Evolutionary conservation across 2,329 filamentous ascomycete genomes (phyloP), one percentile per base, ranked within the genome.

Genomic region (Myriosclerotinia duriaeana): DNA sequence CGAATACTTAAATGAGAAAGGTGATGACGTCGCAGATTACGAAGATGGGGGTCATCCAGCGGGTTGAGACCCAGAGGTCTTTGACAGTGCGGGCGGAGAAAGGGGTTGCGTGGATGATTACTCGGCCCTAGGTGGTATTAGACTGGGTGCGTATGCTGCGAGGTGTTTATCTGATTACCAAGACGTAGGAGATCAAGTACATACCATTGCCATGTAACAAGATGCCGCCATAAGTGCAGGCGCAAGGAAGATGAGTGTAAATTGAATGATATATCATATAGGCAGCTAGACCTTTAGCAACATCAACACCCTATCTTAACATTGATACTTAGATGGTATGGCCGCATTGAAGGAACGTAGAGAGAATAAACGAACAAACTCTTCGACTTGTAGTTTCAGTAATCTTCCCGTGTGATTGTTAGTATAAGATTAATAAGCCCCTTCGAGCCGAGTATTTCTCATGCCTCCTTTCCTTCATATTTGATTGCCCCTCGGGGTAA

Each of bases 141-240:
- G 63, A 20, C 30, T 40, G 14, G 22, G 7, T 44, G 3, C 26
- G 30, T 14, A 15, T 48, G 46, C 59, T 83, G 78, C 50, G 82
- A 77, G n/a, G 9, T 15, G 26, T 26, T 26, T 26, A 26, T 26
- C 1, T 9, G 22, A 42, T 38, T n/a, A 9, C 0, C 14, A 40
- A 22, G 5, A 40, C 26, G n/a, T 0, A 55, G 3, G 22, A 15
- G 20, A 12, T 9, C 15, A 48, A 34, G 40, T 11, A 34, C n/a
- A 72, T 14, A 77, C 77, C 36, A 79, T 76, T 36, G 74, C 72
- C 66, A 84, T 78, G 72, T 84, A 84, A 64, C 83, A 80, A 4
- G 80, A 81, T 0, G 82, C 82, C n/a, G 82, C 80, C 59, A 83
- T 73, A 50, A 83, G 77, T 42, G 83, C 77, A 0, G 82, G 82